These are phyloP conservation scores for Mollisia scopiformis DNA, from an alignment of 2,329 filamentous ascomycete species.

Conservation along the genomic window DNA sequence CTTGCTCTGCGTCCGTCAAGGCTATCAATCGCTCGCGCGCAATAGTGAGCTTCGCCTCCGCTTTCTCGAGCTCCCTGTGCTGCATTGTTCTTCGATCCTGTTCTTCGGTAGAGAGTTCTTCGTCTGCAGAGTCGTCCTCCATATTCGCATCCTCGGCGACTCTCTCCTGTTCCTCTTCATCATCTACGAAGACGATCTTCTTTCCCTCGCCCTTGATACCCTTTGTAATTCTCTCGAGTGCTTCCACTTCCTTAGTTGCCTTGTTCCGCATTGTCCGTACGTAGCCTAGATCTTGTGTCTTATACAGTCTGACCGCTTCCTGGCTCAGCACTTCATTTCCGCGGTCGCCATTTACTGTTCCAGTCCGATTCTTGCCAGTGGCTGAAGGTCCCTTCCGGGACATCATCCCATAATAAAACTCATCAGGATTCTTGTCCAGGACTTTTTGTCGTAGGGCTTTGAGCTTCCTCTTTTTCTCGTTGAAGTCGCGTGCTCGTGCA, in stretches of 20 bases:
- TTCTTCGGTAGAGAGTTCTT: slow-evolving; percentile 29
- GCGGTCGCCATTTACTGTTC: slow-evolving; percentile 59
- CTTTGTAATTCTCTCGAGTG: slow-evolving; percentile 56
- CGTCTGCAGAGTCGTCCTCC: slow-evolving; percentile 26
- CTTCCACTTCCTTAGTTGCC: slow-evolving; percentile 58
- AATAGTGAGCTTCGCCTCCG: slow-evolving; percentile 51
- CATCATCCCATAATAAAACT: slow-evolving; percentile 74
- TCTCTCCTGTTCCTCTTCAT: slow-evolving; percentile 30
- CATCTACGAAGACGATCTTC: slow-evolving; percentile 41
- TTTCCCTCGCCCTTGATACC: slow-evolving; percentile 36
- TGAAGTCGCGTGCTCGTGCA: slow-evolving; percentile 67
- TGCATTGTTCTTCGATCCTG: slow-evolving; percentile 44
- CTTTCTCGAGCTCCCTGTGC: slow-evolving; percentile 49
- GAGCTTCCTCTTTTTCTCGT: slow-evolving; percentile 64
- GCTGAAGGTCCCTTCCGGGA: slow-evolving; percentile 60
- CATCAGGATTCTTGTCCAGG: slow-evolving; percentile 69
- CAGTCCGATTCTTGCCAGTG: slow-evolving; percentile 54
- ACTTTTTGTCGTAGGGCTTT: slow-evolving; percentile 64
- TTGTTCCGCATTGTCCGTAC: slow-evolving; percentile 64
- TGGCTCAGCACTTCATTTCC: slow-evolving; percentile 58
- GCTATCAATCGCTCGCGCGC: slow-evolving; percentile 58
- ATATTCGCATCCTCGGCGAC: slow-evolving; percentile 29
- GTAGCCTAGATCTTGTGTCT: slow-evolving; percentile 71
- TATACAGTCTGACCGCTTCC: slow-evolving; percentile 64
- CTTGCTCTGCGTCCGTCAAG: slow-evolving; percentile 57